Percentiles rank a stretch among this genome's conserved stretches.
Evolutionary conservation across 768 basidiomycete species (phyloP).

Genomic region (Psilocybe azurescens): DNA sequence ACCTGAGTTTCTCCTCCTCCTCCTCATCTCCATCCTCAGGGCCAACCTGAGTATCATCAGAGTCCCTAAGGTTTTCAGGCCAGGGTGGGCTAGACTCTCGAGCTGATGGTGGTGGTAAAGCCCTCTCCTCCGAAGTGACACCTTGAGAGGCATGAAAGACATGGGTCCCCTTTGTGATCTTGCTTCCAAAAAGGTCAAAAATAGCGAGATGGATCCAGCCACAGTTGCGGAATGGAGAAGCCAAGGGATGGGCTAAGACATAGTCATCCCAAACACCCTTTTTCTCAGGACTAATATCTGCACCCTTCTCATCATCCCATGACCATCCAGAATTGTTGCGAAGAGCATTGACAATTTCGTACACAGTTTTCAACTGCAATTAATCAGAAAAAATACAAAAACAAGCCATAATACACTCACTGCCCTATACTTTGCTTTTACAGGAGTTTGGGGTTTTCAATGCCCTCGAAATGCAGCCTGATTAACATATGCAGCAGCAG

Average conservation of each 20-base stretch:
- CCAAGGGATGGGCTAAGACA: conserved; percentile 9
- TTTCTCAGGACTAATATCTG: conserved; percentile 18
- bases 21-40: no score
- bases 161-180: conserved; percentile 11
- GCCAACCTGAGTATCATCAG: no score
- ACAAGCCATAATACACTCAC: conserved; percentile 13
- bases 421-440: conserved; percentile 23
- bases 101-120: no score
- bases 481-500: conserved; percentile 12
- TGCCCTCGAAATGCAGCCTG: conserved; percentile 7
- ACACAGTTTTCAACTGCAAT: conserved; percentile 16
- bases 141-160: conserved; percentile 20
- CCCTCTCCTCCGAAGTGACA: neutral
- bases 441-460: conserved; percentile 23
- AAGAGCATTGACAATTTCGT: conserved; percentile 23
- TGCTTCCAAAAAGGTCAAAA: conserved; percentile 20
- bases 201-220: conserved; percentile 28
- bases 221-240: conserved; percentile 25
- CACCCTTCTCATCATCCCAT: conserved; percentile 25
- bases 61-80: no score
- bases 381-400: neutral
- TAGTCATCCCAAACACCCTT: conserved; percentile 10
- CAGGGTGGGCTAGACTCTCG: no score
- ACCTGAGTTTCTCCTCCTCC: no score
- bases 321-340: conserved; percentile 27